Evolutionary conservation across 1,284 basidiomycete species (phyloP).

Genomic region (Chondrostereum purpureum): DNA sequence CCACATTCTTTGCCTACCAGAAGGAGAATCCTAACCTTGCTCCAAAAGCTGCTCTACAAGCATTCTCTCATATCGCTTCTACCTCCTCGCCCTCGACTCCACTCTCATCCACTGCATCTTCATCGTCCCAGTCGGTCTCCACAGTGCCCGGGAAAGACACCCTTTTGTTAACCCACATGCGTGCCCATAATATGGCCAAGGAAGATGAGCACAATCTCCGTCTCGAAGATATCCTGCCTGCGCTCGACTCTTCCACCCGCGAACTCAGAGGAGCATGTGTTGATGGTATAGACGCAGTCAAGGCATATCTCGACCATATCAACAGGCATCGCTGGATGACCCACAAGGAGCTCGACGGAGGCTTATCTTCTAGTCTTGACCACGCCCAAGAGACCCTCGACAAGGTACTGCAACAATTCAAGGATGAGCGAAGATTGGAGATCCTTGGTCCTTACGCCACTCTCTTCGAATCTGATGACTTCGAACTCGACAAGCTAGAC

Average conservation of each 20-base stretch:
- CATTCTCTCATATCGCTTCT: constrained; percentile 17
- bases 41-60: constrained; percentile 24
- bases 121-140: constrained; percentile 7
- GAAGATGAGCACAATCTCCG: constrained; percentile 34
- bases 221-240: constrained; percentile 41
- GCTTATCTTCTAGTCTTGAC: constrained; percentile 30
- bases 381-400: constrained; percentile 29
- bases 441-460: constrained; percentile 43
- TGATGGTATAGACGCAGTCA: constrained; percentile 27
- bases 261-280: constrained; percentile 34
- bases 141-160: constrained; percentile 29
- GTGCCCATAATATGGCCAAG: constrained; percentile 20
- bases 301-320: constrained; percentile 32
- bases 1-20: no score
- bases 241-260: constrained; percentile 35
- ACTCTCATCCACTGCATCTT: neutral
- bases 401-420: constrained; percentile 33
- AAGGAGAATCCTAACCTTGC: no score
- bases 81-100: constrained; percentile 11
- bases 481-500: constrained; percentile 6
- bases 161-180: constrained; percentile 34
- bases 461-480: constrained; percentile 17
- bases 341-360: constrained; percentile 13
- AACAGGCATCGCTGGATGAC: constrained; percentile 41
- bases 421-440: constrained; percentile 29